A percentile compares a stretch with the other conserved stretches of the same genome.
These are phyloP conservation scores for Lathyrus tuberosus DNA, from an alignment of 306 rosid species.

Conservation along the genomic window DNA sequence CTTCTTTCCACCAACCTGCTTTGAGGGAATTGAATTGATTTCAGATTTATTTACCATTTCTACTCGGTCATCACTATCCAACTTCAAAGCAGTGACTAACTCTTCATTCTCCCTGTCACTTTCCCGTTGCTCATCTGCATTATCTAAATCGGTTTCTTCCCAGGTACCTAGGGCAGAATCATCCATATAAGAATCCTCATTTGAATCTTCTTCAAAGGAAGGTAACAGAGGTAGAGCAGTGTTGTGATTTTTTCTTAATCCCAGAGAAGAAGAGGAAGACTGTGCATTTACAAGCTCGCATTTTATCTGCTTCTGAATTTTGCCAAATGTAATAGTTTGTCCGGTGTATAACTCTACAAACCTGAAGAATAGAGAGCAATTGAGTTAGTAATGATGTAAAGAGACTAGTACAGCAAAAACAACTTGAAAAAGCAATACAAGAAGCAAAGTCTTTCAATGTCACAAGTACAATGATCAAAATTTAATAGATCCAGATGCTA, in stretches of 20 bases:
- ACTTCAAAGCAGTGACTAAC: slow-evolving; percentile 24
- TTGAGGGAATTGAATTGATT: slow-evolving; percentile 37
- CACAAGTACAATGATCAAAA: slow-evolving; percentile 22
- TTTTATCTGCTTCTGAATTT: slow-evolving; percentile 74
- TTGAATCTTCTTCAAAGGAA: slow-evolving; percentile 41
- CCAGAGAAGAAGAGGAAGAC: slow-evolving; percentile 42
- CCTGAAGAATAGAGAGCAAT: slow-evolving; percentile 47
- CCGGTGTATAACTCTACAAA: slow-evolving; percentile 64
- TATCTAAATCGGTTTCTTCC: slow-evolving; percentile 49
- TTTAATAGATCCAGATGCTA: not conserved
- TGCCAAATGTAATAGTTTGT: slow-evolving; percentile 65
- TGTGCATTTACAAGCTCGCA: slow-evolving; percentile 58
- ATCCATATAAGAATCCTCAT: slow-evolving; percentile 30
- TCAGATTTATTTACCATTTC: slow-evolving; percentile 43
- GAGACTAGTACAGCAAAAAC: slow-evolving; percentile 32
- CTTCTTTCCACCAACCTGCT: slow-evolving; percentile 42
- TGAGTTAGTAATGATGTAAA: not conserved
- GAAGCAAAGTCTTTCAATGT: slow-evolving; percentile 9
- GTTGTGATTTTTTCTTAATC: slow-evolving; percentile 20
- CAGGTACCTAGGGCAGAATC: slow-evolving; percentile 37
- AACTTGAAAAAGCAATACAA: not conserved
- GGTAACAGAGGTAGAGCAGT: slow-evolving; percentile 32
- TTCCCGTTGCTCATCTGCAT: slow-evolving; percentile 45
- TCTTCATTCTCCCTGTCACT: slow-evolving; percentile 42
- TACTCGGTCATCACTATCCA: slow-evolving; percentile 35